Evolutionary conservation across 495 filamentous ascomycete species (phyloP), one percentile per base, ranked within the genome.

Genomic region (Pseudoneurospora amorphoporcata): DNA sequence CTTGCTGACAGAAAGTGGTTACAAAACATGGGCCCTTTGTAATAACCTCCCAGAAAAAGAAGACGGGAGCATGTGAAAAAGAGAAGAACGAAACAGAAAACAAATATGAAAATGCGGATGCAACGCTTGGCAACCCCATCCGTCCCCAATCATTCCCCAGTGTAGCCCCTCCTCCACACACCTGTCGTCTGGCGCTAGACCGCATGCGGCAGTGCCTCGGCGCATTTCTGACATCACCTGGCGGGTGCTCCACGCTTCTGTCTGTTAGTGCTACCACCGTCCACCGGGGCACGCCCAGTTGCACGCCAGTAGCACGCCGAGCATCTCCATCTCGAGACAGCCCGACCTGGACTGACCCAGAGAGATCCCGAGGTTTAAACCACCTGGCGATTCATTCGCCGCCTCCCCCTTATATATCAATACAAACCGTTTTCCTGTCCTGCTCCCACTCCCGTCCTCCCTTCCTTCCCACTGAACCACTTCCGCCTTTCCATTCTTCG

Each of bases 141-240:
- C 19, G 9, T 53, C 45, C 19, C 45, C 47, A 58, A 58, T 58
- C 47, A 58, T 58, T 58, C 53, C 12, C 53, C 53, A 32, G 53
- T 19, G 53, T 23, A 32, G 10, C 53, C 53, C 53, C 53, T 32
- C 29, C 53, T 32, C 53, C 53, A 35, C 53, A 35, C 53, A 32
- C 2, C 12, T 32, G 12, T 61, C 12, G 53, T 61, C 12, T n/a
- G 4, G 41, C 77, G 77, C 79, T 80, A 81, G 71, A 16, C 79
- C 74, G 35, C 4, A 79, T 75, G 14, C 72, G 73, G 76, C 73
- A 77, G 77, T 81, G 77, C 79, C 79, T 81, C 79, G 79, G 79
- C 71, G 71, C 75, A 43, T 73, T 77, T 76, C 77, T 81, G 79
- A 80, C 80, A 80, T 79, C 79, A 79, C 78, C 77, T 80, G 77